A percentile compares a stretch with the other conserved stretches of the same genome.
Conservation (phyloP, 345 rosid genomes). For the Acer campestre region DNA sequence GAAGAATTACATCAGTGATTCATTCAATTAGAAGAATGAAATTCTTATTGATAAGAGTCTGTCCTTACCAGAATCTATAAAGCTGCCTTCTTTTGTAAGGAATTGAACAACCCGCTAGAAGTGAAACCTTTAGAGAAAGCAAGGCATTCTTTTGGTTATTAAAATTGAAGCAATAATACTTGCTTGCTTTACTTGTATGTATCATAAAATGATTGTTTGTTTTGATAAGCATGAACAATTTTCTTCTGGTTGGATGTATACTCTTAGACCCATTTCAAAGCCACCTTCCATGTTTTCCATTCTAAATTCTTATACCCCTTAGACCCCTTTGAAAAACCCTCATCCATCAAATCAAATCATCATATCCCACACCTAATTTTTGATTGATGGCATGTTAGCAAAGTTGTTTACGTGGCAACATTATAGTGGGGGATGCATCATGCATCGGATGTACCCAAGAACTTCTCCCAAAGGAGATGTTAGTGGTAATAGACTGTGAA, state of each 20-base stretch:
- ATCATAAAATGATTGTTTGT: background rate
- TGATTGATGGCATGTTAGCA: no score
- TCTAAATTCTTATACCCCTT: background rate
- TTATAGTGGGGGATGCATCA: no score
- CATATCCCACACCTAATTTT: no score
- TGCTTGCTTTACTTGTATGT: conserved; percentile 2
- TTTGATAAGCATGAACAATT: background rate
- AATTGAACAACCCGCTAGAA: background rate
- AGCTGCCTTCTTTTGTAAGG: background rate
- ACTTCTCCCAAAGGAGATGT: no score
- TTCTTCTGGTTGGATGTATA: background rate
- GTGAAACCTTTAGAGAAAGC: conserved; percentile 6
- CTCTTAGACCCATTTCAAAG: background rate
- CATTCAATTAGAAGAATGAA: no score
- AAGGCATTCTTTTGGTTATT: background rate
- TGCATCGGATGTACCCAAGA: no score
- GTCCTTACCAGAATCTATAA: background rate
- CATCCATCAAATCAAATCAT: background rate
- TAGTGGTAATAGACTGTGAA: no score
- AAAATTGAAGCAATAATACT: background rate
- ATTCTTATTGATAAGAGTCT: no score
- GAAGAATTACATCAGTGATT: background rate
- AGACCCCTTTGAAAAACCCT: background rate
- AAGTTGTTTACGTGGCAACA: no score
- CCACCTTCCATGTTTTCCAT: background rate